Percentiles rank a stretch among this genome's conserved stretches.
These are phyloP conservation scores for Triticum dicoccoides DNA, from an alignment of 176 grass and related monocot genomes.

Conservation along the genomic window DNA sequence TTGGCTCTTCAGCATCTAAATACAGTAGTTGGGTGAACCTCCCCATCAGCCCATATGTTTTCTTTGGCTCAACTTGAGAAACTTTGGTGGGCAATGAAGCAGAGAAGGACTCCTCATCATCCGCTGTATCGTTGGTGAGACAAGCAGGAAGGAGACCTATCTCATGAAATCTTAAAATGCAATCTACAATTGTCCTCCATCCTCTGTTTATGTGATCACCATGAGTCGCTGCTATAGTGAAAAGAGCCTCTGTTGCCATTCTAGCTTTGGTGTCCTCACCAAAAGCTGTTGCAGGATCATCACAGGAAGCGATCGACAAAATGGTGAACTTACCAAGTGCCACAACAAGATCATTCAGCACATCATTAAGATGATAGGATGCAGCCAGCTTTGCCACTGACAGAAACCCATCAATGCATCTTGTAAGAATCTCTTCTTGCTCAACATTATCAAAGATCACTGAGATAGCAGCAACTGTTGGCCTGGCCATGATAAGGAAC, in stretches of 20 bases:
- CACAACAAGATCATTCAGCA: conserved; percentile 10
- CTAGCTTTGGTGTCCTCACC: not conserved
- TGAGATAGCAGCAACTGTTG: conserved; percentile 1
- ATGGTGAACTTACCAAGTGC: not conserved
- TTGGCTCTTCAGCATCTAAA: not conserved
- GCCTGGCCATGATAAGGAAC: not conserved
- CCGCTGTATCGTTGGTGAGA: not conserved
- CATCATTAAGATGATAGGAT: conserved; percentile 1
- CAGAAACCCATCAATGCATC: conserved; percentile 9
- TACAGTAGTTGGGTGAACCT: not conserved
- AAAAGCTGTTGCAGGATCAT: conserved; percentile 10
- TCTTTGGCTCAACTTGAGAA: not conserved
- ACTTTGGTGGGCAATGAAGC: not conserved
- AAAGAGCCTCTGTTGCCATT: conserved; percentile 3
- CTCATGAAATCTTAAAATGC: conserved; percentile 5
- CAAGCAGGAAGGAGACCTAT: not conserved
- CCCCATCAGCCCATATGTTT: conserved; percentile 8
- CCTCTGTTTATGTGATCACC: not conserved
- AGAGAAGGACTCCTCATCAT: not conserved
- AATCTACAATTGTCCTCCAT: not conserved
- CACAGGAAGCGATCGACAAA: not conserved
- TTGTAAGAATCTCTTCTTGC: not conserved
- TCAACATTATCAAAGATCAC: not conserved
- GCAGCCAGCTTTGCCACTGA: not conserved
- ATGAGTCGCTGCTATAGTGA: not conserved